Evolutionary conservation across 2,329 filamentous ascomycete genomes (phyloP), one percentile per base, ranked within the genome.

Genomic region (Colletotrichum aenigma): DNA sequence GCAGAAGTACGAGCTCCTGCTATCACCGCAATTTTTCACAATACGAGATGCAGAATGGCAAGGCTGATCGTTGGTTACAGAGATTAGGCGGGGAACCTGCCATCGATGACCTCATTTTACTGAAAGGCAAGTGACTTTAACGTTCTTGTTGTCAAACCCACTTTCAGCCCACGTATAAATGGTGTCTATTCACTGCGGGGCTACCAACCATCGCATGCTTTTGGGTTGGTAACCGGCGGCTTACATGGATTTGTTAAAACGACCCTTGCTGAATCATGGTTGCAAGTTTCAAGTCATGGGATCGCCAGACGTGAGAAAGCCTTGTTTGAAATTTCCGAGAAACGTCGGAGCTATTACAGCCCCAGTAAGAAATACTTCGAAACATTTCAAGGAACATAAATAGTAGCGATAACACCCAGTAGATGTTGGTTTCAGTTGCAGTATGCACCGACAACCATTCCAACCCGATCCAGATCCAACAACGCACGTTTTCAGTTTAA

Each of bases 281-380:
- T 48, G 43, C 6, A 21, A 0, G 6, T 21, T 21, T 10, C 13
- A 21, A 13, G n/a, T 0, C 18, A 21, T 48, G 43, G 43, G n/a
- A 6, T 21, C 0, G 6, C 7, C 43, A 48, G 43, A 21, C 10
- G 43, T 13, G 10, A 21, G 4, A 21, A 48, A 21, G 43, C n/a
- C 0, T 21, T n/a, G n/a, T 13, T 21, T 48, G n/a, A 48, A 21
- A 48, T 21, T n/a, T 48, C n/a, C n/a, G 2, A 48, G n/a, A 13
- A 10, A 10, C n/a, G n/a, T 2, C 10, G 43, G 43, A 21, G 43
- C 43, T 0, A 0, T 0, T 4, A 48, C 0, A 21, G n/a, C 4
- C 43, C n/a, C n/a, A n/a, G n/a, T n/a, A n/a, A n/a, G n/a, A n/a
- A n/a, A 21, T 0, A 48, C 18, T 21, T 4, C 10, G 43, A 48